These are phyloP conservation scores for Thalassiosira oceanica DNA, from an alignment of 352 stramenopile genomes.

Conservation along the genomic window DNA sequence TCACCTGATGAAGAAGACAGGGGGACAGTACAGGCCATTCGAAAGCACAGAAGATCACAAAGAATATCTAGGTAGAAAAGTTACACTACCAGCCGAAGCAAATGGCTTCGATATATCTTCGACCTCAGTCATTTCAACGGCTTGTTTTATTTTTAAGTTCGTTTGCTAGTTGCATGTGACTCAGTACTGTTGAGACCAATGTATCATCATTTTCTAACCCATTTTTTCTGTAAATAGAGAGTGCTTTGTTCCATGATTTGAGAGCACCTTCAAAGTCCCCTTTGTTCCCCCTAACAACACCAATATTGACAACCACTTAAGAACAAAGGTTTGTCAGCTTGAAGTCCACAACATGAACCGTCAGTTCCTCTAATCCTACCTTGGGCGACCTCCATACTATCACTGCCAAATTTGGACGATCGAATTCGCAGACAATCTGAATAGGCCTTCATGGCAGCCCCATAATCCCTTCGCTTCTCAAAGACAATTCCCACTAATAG, in stretches of 20 bases:
- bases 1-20: too few species aligned
- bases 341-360: too few species aligned
- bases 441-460: constrained; percentile 61
- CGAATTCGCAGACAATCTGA: constrained; percentile 61
- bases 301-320: constrained; percentile 70
- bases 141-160: too few species aligned
- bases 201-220: constrained; percentile 54
- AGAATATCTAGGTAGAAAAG: too few species aligned
- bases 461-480: constrained; percentile 56
- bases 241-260: constrained; percentile 63
- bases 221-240: constrained; percentile 64
- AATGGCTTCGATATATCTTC: too few species aligned
- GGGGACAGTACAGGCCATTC: too few species aligned
- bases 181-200: constrained; percentile 51
- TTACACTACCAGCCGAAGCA: too few species aligned
- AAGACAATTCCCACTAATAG: constrained; percentile 39
- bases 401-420: constrained; percentile 54
- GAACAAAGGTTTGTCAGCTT: too few species aligned
- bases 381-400: constrained; percentile 62
- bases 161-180: constrained; percentile 48
- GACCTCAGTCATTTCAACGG: too few species aligned
- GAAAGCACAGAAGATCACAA: too few species aligned
- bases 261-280: constrained; percentile 57
- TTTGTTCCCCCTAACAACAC: constrained; percentile 58
- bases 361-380: too few species aligned